Evolutionary conservation across 805 yeast genomes (phyloP), one percentile per base, ranked within the genome.

Genomic region (Wickerhamiella cacticola): DNA sequence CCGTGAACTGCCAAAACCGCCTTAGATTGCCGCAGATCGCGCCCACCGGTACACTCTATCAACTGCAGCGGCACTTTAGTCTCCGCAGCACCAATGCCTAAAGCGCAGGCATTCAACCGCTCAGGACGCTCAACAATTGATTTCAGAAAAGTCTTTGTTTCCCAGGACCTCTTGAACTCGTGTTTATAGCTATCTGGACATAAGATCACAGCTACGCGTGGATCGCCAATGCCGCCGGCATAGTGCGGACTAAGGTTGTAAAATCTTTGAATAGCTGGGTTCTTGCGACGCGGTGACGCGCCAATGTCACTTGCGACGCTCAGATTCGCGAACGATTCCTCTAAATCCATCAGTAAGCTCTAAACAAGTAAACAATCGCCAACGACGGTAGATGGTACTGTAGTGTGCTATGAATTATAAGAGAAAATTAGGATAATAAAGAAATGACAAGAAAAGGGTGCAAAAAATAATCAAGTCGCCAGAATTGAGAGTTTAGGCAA

Each of bases 71-170:
- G 87, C 52, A 69, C 74, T 75, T 77, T 72, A 2, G 87, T 71
- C 19, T 79, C 59, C 0, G 94, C 89, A 2, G 87, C 79, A 0
- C 86, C 74, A 21, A 84, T 73, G 1, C 95, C 95, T 50, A 84
- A 66, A n/a, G 85, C 77, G 7, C 79, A 69, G 0, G 94, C 92
- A 48, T 80, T 68, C 41, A 84, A 64, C 25, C 95, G 68, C 61
- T 84, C 88, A 1, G 95, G 95, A 40, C 89, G 66, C 63, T 84
- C 95, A 22, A 84, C 89, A 29, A 84, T 79, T 0, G 87, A 75
- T 15, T 80, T 67, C 38, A 73, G 62, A 56, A 80, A 80, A 1
- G 76, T 62, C 58, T 79, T 82, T 6, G 83, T 67, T 2, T 79
- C 86, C 95, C 95, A 84, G 24, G 68, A 67, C 33, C 95, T 70